Percentiles rank a stretch among this genome's conserved stretches.
Evolutionary conservation across 257 asterid genomes (phyloP).

Genomic region (Solanum corneliomulleri): DNA sequence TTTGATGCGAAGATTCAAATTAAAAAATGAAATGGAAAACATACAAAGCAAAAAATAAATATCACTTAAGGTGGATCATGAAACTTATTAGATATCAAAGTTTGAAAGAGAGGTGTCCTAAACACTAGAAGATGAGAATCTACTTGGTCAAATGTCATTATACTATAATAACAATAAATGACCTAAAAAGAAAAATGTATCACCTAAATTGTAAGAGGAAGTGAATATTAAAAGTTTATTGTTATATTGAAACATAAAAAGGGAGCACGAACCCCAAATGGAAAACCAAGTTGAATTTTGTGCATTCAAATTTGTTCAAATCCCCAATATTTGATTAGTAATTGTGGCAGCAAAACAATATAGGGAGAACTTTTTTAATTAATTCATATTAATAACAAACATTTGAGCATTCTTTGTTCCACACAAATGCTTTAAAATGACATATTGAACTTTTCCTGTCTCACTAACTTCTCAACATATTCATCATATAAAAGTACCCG

Average conservation of each 20-base stretch:
- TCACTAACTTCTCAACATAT: not conserved
- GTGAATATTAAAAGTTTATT: too few relatives aligned
- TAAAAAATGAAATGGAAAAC: not conserved
- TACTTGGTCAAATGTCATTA: not conserved
- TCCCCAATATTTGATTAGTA: not conserved
- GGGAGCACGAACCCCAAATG: not conserved
- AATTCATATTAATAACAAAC: not conserved
- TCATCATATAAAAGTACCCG: too few relatives aligned
- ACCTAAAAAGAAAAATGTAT: too few relatives aligned
- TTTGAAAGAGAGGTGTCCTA: not conserved
- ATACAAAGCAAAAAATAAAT: not conserved
- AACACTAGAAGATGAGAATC: not conserved
- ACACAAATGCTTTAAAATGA: not conserved
- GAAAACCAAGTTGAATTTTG: not conserved
- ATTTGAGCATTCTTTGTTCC: not conserved
- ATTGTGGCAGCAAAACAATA: not conserved
- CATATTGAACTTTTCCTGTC: not conserved
- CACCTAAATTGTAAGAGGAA: too few relatives aligned
- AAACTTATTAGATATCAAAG: not conserved
- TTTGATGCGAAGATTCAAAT: too few relatives aligned
- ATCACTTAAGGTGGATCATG: not conserved
- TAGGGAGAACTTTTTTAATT: not conserved
- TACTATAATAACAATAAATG: too few relatives aligned
- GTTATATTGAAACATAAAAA: not conserved
- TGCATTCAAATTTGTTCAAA: not conserved